These are phyloP conservation scores for Chaetomium sp. DNA, from an alignment of 2,329 filamentous ascomycete species.

Conservation along the genomic window DNA sequence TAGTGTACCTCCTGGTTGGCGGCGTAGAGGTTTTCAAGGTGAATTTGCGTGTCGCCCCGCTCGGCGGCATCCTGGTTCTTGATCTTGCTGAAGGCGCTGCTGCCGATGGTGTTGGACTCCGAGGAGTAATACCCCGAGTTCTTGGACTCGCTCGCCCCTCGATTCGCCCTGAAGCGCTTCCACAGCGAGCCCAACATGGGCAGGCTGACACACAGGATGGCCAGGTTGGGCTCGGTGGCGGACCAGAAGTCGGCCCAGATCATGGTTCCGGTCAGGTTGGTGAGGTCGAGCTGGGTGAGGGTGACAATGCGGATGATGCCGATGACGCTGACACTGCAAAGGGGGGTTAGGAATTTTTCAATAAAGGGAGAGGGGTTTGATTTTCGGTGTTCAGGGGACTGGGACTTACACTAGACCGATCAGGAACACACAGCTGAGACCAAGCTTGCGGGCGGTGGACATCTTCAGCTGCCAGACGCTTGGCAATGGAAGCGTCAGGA, in stretches of 20 bases:
- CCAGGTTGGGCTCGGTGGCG: conserved; percentile 35
- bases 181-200: conserved; percentile 36
- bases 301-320: conserved; percentile 35
- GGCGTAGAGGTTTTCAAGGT: conserved; percentile 16
- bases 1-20: conserved; percentile 15
- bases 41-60: conserved; percentile 4
- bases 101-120: conserved; percentile 1
- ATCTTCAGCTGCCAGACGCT: conserved; percentile 35
- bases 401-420: conserved; percentile 31
- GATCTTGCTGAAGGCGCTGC: conserved; percentile 13
- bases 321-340: conserved; percentile 31
- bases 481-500: conserved; percentile 33
- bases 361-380: background rate
- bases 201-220: conserved; percentile 36
- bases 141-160: conserved; percentile 13
- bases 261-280: conserved; percentile 35
- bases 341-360: background rate
- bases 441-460: conserved; percentile 31
- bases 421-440: conserved; percentile 32
- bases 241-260: conserved; percentile 35
- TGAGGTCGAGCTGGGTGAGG: conserved; percentile 33
- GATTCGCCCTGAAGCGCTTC: conserved; percentile 7
- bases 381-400: too few relatives aligned
- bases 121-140: conserved; percentile 7
- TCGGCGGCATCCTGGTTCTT: conserved; percentile 1